Base-by-base conservation (phyloP, 345 rosid species). In the Acer campestre region DNA sequence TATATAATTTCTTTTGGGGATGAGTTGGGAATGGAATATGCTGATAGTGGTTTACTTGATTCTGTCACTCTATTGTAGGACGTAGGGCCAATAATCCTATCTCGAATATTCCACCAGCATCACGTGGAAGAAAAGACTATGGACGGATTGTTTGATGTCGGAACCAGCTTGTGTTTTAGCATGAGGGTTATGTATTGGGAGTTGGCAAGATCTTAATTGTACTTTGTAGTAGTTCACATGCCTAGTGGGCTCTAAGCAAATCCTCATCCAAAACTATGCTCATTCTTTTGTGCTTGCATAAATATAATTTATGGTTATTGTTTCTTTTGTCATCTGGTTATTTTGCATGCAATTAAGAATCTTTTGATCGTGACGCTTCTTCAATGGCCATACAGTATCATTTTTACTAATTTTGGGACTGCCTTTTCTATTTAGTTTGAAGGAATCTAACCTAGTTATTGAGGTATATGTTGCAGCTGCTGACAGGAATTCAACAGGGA, bases 81-180 rank as follows among this genome's bases (percentile, higher is more conserved):
- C 97, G 93, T 76, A 85, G 94, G 92, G 87, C 84, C 69, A 92
- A 85, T 85, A 89, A 89, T 86, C 85, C 94, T 38, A 83, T 87
- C 75, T 79, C 93, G 27, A 91, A 87, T 88, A 86, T 92, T 65
- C 94, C 87, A 22, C 88, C 99, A 10, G 74, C 98, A 82, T 90
- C 97, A 61, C 94, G 93, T 55, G 97, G 95, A 79, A 94, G 91
- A 88, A 91, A 88, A 85, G 98, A 96, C 82, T 85, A 87, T 74
- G 99, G 95, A 85, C 92, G 92, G 86, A 91, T 91, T 81, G 82
- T 90, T 69, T 94, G 85, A 86, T 82, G 85, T 82, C 58, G 83
- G 73, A 71, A 80, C 80, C 78, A 29, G 73, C 70, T 82, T 81
- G 73, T 78, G 75, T 80, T 77, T 80, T 42, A 42, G 10, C 31